Evolutionary conservation across 208 protist genomes (phyloP), one percentile per base, ranked within the genome.

Genomic region (Crithidia brevicula): DNA sequence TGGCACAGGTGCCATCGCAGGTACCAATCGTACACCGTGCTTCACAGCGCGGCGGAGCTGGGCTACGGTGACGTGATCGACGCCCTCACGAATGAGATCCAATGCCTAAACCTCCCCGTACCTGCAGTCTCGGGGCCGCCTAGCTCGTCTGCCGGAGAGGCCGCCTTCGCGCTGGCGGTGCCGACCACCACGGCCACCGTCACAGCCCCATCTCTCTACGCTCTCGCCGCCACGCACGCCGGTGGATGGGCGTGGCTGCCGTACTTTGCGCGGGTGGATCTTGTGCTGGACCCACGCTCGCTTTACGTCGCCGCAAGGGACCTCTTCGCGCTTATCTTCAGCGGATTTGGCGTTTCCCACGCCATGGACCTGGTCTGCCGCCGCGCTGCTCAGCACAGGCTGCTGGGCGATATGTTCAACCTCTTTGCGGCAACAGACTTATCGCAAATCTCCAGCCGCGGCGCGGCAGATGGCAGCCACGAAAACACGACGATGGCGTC

Each of bases 11-110:
- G 61, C 5, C 51, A 28, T 16, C 11, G n/a, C 0, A 59, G 25
- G 1, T 69, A 59, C 30, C 58, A 65, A 36, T 75, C 54, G 30
- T 94, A 88, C 79, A 90, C 81, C 10, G 64, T 87, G 38, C 67
- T 94, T 50, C 88, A 94, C 71, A 83, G 79, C 52, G 88, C 85
- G n/a, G 76, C 86, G 34, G 77, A 78, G 42, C 64, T 91, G 13
- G 74, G 77, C 34, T 75, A 83, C 58, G 61, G 59, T 22, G 77
- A 80, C 23, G 71, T 86, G 46, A 57, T 81, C 0, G 49, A 67
- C 11, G 77, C 36, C 13, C 36, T 94, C n/a, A 67, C 77, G 18
- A 60, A 50, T 9, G 77, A 91, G 57, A 72, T 79, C 57, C 49
- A 53, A 53, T 27, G 33, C 22, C 62, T 89, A 50, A 60, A 78